Evolutionary conservation across 495 filamentous ascomycete species (phyloP), one percentile per base, ranked within the genome.

Genomic region (Penicillium tannophilum): DNA sequence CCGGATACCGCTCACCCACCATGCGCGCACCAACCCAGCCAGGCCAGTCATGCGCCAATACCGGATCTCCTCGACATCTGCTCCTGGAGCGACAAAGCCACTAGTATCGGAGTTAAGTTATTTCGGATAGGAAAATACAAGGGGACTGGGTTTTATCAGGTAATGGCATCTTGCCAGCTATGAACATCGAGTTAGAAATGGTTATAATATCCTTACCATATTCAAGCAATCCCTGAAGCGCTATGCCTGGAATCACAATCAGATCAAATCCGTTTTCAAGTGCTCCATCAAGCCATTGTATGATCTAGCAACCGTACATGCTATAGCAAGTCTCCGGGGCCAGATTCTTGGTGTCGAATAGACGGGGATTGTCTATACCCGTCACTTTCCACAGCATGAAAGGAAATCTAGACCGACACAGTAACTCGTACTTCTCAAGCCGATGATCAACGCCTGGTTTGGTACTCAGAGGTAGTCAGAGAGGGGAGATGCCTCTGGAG

Each of bases 171-270:
- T 63, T 61, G 58, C 58, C 64, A 74, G 74, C 60, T 76, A 70
- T 41, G 75, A 76, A 74, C 92, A 95, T 64, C 86, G 84, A 57
- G 86, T 80, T 69, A 98, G 72, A 95, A 98, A 76, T 84, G 87
- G 74, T 98, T 94, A 83, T 98, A 98, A 74, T 92, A 98, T 46
- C 95, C 94, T 79, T 96, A 54, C 94, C 94, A 79, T 98, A 93
- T 10, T 95, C 94, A 14, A 97, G 82, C 55, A 93, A 84, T 36
- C 78, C 80, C 11, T 76, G 66, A 70, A 98, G 98, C 10, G 90
- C 94, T 71, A 97, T 89, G 14, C 93, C 94, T 2, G 95, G 95
- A 86, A 98, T 86, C 23, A 98, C 81, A 53, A 98, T 86, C 58
- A 98, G 67, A 69, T 98, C 92, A 36, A 96, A 72, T 14, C 86